Evolutionary conservation across 441 rosid species (phyloP), one percentile per base, ranked within the genome.

Genomic region (Gossypium gossypioides): DNA sequence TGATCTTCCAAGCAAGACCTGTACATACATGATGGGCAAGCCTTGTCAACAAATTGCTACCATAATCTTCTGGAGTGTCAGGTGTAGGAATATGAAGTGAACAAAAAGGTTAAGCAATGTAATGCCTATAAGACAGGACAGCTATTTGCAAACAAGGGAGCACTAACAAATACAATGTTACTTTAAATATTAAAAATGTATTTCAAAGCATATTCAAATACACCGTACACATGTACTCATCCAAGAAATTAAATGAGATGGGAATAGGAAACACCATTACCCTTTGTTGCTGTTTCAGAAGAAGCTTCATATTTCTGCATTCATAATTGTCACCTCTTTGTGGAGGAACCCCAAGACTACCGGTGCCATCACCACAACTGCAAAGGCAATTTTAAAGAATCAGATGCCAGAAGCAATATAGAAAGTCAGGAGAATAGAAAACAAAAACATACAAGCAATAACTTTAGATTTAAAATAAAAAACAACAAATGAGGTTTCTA

Each of bases 351-450:
- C 99, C 99, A 10, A 95, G 96, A 58, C 87, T 77, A 73, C 97
- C 98, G 83, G 89, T 77, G 75, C 97, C 99, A 87, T 95, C 99
- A 76, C 98, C 99, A 9, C 98, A 94, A 79, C 99, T 95, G 85
- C 81, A 84, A 74, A 79, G 67, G 37, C 72, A 77, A 75, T 37
- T 27, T 58, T 37, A 66, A 73, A 61, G 68, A 75, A 64, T 75
- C 63, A 58, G 37, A 58, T 58, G 40, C 63, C 56, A 58, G 18
- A 46, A 52, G 48, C 6, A 51, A 16, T 50, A 48, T 7, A 27
- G 10, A 9, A 46, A 59, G 27, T 44, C n/a, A 44, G 50, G 50
- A 13, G 15, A 8, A 13, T 2, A 13, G n/a, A 8, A 13, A 44
- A 44, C 50, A 51, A 51, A 16, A 51, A 32, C 18, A 62, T 62